Conservation (phyloP, 345 rosid genomes). For the Anastatica hierochuntica region DNA sequence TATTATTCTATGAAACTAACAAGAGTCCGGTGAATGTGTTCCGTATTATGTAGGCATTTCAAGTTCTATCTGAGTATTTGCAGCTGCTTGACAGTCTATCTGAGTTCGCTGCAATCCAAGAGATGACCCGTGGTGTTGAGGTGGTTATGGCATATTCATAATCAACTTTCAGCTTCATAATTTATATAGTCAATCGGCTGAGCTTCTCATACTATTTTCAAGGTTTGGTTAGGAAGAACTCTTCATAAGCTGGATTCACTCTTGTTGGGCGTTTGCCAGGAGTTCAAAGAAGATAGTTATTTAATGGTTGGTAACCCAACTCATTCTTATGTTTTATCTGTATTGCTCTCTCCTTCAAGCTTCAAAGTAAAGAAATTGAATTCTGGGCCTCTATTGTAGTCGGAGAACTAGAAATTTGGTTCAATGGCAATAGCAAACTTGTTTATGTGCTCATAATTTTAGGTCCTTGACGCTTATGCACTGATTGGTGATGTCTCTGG, state of each 20-base stretch:
- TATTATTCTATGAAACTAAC: constrained; percentile 2
- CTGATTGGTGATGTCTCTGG: constrained; percentile 95
- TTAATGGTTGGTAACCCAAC: constrained; percentile 55
- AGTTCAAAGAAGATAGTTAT: constrained; percentile 81
- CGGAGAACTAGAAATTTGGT: neutral
- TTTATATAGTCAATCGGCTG: constrained; percentile 7
- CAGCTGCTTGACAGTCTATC: constrained; percentile 87
- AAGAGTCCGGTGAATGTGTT: constrained; percentile 12
- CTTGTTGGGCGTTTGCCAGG: constrained; percentile 87
- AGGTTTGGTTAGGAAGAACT: constrained; percentile 98
- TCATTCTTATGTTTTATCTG: constrained; percentile 11
- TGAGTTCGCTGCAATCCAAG: constrained; percentile 77
- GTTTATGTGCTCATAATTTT: constrained; percentile 20
- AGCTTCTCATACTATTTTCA: constrained; percentile 16
- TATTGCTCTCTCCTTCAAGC: constrained; percentile 4
- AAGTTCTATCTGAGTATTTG: constrained; percentile 91
- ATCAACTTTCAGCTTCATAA: constrained; percentile 1
- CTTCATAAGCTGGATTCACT: constrained; percentile 95
- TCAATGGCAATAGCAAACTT: constrained; percentile 10
- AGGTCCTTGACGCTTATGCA: constrained; percentile 99
- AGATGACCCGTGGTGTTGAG: constrained; percentile 98
- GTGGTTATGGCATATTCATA: constrained; percentile 29
- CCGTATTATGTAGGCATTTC: constrained; percentile 67
- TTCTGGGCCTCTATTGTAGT: neutral
- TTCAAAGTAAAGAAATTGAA: neutral